Percentiles rank a stretch among this genome's conserved stretches.
These are phyloP conservation scores for Scopulariopsis brevicaulis DNA, from an alignment of 2,329 filamentous ascomycete species.

Conservation along the genomic window DNA sequence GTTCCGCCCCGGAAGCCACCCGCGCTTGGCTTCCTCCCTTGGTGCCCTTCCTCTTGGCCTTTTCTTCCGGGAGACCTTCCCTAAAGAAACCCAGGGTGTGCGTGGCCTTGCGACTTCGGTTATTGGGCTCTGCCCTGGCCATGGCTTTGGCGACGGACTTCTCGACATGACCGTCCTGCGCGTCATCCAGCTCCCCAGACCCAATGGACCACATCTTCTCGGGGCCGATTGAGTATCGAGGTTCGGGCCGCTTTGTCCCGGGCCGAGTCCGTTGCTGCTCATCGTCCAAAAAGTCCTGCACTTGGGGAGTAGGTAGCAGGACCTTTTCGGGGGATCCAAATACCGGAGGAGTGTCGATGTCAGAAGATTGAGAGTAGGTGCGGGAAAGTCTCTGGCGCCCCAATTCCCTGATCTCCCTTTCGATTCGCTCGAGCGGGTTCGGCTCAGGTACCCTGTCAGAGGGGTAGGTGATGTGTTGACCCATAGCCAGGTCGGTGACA, in stretches of 20 bases:
- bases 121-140: conserved; percentile 48
- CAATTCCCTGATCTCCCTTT: conserved; percentile 1
- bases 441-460: not conserved
- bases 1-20: not conserved
- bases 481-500: not conserved
- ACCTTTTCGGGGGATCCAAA: conserved; percentile 9
- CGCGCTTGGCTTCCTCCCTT: conserved; percentile 9
- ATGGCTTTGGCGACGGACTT: conserved; percentile 53
- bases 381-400: not conserved
- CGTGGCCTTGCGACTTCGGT: conserved; percentile 56
- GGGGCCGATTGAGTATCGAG: conserved; percentile 18
- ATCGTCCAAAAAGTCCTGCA: not conserved
- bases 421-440: conserved; percentile 1
- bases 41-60: conserved; percentile 38
- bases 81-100: conserved; percentile 58
- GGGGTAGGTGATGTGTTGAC: not conserved
- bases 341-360: not conserved
- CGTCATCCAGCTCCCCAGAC: conserved; percentile 32
- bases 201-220: conserved; percentile 57
- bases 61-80: conserved; percentile 49
- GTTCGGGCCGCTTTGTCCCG: not conserved
- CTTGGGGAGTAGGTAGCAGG: not conserved
- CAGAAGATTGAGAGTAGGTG: not conserved
- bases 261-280: not conserved
- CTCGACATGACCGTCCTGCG: conserved; percentile 46